A percentile compares a stretch with the other conserved stretches of the same genome.
Evolutionary conservation across 257 asterid genomes (phyloP).

Genomic region (Salvia miltiorrhiza): DNA sequence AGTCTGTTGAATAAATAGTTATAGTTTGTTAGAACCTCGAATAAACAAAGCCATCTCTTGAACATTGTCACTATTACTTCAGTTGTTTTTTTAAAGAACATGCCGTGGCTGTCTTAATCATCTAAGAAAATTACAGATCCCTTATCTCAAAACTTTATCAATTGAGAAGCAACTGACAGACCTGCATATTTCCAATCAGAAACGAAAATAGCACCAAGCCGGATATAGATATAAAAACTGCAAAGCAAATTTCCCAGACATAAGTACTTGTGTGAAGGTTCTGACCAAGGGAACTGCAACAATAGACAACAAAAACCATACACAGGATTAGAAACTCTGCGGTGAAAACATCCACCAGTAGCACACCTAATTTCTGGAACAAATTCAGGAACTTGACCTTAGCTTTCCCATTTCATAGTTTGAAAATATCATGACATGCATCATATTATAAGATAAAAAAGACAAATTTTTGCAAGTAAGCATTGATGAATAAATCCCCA

Average conservation of each 20-base stretch:
- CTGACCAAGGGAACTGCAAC: constrained; percentile 96
- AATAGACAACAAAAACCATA: constrained; percentile 17
- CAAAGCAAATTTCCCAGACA: constrained; percentile 96
- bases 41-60: background rate
- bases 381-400: background rate
- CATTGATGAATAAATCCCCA: background rate
- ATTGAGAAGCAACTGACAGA: constrained; percentile 20
- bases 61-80: background rate
- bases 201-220: constrained; percentile 95
- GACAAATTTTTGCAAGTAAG: background rate
- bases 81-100: background rate
- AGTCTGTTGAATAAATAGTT: constrained; percentile 53
- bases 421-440: background rate
- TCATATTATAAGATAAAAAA: background rate
- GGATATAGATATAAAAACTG: constrained; percentile 83
- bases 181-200: constrained; percentile 99
- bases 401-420: background rate
- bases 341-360: background rate
- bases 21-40: constrained; percentile 11
- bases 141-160: background rate
- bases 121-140: background rate
- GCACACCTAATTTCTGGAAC: background rate
- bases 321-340: constrained; percentile 7
- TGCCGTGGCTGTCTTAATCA: background rate
- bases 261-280: constrained; percentile 88